These are phyloP conservation scores for Eimeria mitis DNA, from an alignment of 169 alveolate genomes.

Conservation along the genomic window DNA sequence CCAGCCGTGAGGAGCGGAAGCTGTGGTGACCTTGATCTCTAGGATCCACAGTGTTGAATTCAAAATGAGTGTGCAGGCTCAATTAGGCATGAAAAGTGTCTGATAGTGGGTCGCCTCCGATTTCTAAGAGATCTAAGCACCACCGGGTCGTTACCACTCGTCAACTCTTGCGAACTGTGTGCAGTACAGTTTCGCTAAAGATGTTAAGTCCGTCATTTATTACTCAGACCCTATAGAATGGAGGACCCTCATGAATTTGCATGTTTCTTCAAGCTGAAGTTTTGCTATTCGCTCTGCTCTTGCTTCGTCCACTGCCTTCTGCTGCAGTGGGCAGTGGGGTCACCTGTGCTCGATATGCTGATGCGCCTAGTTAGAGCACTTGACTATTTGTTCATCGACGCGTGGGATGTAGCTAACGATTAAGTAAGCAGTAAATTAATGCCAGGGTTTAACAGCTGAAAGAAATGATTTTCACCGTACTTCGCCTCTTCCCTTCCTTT, in stretches of 20 bases:
- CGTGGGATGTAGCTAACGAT: neutral
- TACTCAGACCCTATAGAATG: neutral
- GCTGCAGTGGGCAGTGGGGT: conserved; percentile 51
- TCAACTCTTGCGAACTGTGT: neutral
- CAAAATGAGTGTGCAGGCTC: neutral
- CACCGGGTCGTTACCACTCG: neutral
- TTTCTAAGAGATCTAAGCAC: neutral
- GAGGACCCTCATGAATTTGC: neutral
- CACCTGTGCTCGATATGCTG: conserved; percentile 22
- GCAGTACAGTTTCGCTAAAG: neutral
- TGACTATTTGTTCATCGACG: neutral
- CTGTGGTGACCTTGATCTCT: neutral
- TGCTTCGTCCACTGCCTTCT: neutral
- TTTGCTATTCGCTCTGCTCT: neutral
- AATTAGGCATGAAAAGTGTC: neutral
- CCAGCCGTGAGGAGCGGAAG: neutral
- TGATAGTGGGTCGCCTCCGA: neutral
- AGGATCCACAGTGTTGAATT: neutral
- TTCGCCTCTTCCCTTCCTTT: neutral
- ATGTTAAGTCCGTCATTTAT: neutral
- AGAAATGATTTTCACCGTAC: neutral
- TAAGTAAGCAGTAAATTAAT: neutral
- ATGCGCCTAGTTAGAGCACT: neutral
- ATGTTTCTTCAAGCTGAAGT: neutral
- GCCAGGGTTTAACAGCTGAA: neutral